phyloP scores from a whole-genome alignment of 2,329 filamentous ascomycete genomes.

The Aureobasidium sp. region DNA sequence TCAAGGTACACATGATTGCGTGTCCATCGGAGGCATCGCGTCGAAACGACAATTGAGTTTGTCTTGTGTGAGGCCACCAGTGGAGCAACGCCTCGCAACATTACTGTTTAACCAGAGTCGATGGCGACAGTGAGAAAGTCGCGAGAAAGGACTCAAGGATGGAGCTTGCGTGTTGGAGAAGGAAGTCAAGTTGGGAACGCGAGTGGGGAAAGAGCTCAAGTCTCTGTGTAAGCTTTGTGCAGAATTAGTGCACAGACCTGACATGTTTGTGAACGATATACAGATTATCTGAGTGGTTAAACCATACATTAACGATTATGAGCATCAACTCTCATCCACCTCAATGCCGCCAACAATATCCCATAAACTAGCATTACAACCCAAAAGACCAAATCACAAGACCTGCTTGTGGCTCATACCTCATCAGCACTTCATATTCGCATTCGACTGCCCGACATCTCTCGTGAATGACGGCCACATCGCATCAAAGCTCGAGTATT shows the following conservation, averaged over 20 bases:
- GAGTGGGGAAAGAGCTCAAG: background rate
- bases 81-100: too few relatives aligned
- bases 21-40: background rate
- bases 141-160: background rate
- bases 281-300: too few relatives aligned
- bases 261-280: background rate
- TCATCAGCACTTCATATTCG: background rate
- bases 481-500: conserved; percentile 11
- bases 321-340: background rate
- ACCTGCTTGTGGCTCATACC: background rate
- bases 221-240: background rate
- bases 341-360: background rate
- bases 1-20: background rate
- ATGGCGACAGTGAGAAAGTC: background rate
- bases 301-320: background rate
- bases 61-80: too few relatives aligned
- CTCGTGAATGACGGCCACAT: conserved; percentile 3
- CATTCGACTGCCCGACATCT: conserved; percentile 5
- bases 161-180: conserved; percentile 2
- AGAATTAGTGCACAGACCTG: too few relatives aligned
- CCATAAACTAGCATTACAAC: background rate
- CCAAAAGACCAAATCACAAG: background rate
- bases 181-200: conserved; percentile 1
- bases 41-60: too few relatives aligned
- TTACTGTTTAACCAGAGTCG: too few relatives aligned